Conservation (phyloP, 371 early-diverging fungal genomes). For the Rhizopus arrhizus region DNA sequence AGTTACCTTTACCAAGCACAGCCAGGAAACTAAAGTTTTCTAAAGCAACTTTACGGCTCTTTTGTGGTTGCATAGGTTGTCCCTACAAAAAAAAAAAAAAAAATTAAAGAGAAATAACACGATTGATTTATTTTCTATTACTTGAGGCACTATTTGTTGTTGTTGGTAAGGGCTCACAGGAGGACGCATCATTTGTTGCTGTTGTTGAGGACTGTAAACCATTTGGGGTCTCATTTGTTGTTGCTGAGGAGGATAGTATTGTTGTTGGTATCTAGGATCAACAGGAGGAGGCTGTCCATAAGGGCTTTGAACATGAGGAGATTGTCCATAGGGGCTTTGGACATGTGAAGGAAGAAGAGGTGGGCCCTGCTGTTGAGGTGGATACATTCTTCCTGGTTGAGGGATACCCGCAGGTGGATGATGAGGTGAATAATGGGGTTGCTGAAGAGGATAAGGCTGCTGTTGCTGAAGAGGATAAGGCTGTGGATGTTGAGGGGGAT, state of each 20-base stretch:
- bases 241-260: slow-evolving; percentile 23
- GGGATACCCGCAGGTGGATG: slow-evolving; percentile 27
- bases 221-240: slow-evolving; percentile 28
- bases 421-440: slow-evolving; percentile 1
- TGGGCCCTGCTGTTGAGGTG: slow-evolving; percentile 31
- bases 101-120: neutral
- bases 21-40: slow-evolving; percentile 89
- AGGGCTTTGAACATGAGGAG: slow-evolving; percentile 21
- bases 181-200: slow-evolving; percentile 19
- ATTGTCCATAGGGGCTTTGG: too few species aligned
- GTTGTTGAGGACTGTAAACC: slow-evolving; percentile 26
- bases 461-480: neutral
- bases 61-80: slow-evolving; percentile 15
- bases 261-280: slow-evolving; percentile 36
- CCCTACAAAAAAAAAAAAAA: neutral
- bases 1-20: slow-evolving; percentile 96
- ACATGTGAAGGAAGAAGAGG: slow-evolving; percentile 15
- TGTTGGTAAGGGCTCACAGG: slow-evolving; percentile 16
- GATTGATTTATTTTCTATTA: neutral
- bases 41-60: slow-evolving; percentile 49
- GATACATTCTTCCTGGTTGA: slow-evolving; percentile 25
- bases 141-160: slow-evolving; percentile 13
- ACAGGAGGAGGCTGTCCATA: slow-evolving; percentile 20
- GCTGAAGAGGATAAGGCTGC: slow-evolving; percentile 7
- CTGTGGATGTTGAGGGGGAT: neutral